These are phyloP conservation scores for Corchorus olitorius DNA, from an alignment of 345 rosid genomes.

Conservation along the genomic window DNA sequence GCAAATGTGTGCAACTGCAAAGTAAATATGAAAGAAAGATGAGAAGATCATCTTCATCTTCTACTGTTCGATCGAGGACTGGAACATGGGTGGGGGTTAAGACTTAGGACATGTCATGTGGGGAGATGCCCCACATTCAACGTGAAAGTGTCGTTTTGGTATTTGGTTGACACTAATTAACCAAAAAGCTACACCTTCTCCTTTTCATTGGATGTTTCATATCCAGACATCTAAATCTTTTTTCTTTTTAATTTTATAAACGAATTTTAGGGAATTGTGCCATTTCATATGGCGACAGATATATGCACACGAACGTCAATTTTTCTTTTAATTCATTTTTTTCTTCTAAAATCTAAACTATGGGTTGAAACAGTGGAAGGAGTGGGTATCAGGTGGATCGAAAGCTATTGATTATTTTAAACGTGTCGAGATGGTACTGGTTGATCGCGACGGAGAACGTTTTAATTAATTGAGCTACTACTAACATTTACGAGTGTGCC, in stretches of 20 bases:
- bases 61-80: neutral
- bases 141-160: constrained; percentile 38
- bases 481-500: too few species aligned
- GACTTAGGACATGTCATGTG: constrained; percentile 24
- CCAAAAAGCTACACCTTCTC: neutral
- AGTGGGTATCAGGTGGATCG: neutral
- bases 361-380: neutral
- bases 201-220: neutral
- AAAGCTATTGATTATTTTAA: neutral
- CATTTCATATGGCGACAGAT: constrained; percentile 8
- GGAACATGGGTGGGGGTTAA: neutral
- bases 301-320: constrained; percentile 21
- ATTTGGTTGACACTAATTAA: constrained; percentile 15
- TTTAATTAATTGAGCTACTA: neutral
- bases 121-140: constrained; percentile 28
- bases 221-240: neutral
- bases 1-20: too few species aligned
- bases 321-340: neutral
- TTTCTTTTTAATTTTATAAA: neutral
- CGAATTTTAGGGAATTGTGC: neutral
- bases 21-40: too few species aligned
- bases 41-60: too few species aligned
- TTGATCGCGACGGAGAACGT: neutral
- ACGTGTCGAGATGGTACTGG: neutral
- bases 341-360: neutral